Base-by-base conservation (phyloP, 495 filamentous ascomycete genomes). In the Podospora sp. region DNA sequence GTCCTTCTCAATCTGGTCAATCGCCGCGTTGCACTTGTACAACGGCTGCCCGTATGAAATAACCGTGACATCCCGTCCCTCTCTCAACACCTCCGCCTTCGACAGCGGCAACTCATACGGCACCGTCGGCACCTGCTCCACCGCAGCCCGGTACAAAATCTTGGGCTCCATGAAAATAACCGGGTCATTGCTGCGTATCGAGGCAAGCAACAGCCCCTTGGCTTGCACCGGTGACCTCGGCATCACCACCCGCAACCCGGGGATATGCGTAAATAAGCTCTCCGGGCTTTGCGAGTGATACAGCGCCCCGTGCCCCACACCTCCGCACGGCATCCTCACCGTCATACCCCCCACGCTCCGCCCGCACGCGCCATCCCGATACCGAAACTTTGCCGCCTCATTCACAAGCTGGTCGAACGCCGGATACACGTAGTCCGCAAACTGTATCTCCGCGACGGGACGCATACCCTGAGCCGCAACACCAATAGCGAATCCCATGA, bases 381-480 rank as follows among this genome's bases (percentile, higher is more conserved):
- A 99, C 62, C 95, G 82, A 68, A 92, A 91, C 81, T 98, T 99
- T 59, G 93, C 92, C 2, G 93, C 94, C 78, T 99, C 95, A 74
- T 98, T 98, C 68, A 98, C 94, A 49, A 99, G 84, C 84, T 99
- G 95, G 74, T 99, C 95, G 69, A 98, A 98, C 0, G 95, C 93
- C 2, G 95, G 95, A 77, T 90, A 98, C 51, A 99, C 89, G 77
- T 99, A 99, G 78, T 99, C 95, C 40, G 95, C 96, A 73, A 99
- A 99, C 78, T 99, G 95, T 61, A 99, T 95, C 80, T 99, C 95
- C 1, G 96, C 94, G 20, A 99, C 87, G 0, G 95, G 91, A 60
- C 90, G 91, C 91, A 97, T 92, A 6, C 95, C 95, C 79, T 97
- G 90, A 21, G 92, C 90, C 0, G 94, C 94, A 20, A 88, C 86